Evolutionary conservation across 148 eudicot genomes (phyloP).

Genomic region (Persicaria tinctoria): DNA sequence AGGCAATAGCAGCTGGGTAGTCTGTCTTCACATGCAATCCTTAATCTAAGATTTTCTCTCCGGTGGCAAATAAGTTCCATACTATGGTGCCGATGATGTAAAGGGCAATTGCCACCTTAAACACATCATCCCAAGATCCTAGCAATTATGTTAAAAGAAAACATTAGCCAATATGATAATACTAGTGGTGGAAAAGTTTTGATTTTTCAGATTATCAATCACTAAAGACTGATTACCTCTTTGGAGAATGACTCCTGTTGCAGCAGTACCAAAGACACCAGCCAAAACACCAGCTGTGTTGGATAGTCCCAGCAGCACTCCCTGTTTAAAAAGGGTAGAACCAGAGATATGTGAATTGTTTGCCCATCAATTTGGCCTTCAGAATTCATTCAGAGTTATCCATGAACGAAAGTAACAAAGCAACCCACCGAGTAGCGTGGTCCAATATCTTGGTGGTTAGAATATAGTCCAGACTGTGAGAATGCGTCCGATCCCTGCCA

Average conservation of each 20-base stretch:
- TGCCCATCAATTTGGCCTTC: neutral
- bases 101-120: slow-evolving; percentile 74
- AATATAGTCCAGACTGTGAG: slow-evolving; percentile 94
- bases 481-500: slow-evolving; percentile 90
- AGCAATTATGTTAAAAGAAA: neutral
- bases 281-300: slow-evolving; percentile 97
- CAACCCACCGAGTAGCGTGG: slow-evolving; percentile 86
- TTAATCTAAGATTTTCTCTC: slow-evolving; percentile 83
- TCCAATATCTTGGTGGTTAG: slow-evolving; percentile 98
- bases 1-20: neutral
- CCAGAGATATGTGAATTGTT: neutral
- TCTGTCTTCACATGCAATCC: neutral
- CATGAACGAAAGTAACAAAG: neutral
- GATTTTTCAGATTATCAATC: neutral
- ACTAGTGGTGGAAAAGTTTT: neutral
- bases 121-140: slow-evolving; percentile 95
- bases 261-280: slow-evolving; percentile 96
- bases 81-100: slow-evolving; percentile 86
- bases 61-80: slow-evolving; percentile 88
- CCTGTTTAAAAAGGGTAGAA: slow-evolving; percentile 31
- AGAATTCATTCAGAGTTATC: neutral
- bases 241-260: slow-evolving; percentile 89
- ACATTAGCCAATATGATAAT: neutral
- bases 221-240: slow-evolving; percentile 37
- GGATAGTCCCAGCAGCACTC: slow-evolving; percentile 78